Evolutionary conservation across 108 stramenopile species (phyloP), one percentile per base, ranked within the genome.

Genomic region (Bacterosira constricta): DNA sequence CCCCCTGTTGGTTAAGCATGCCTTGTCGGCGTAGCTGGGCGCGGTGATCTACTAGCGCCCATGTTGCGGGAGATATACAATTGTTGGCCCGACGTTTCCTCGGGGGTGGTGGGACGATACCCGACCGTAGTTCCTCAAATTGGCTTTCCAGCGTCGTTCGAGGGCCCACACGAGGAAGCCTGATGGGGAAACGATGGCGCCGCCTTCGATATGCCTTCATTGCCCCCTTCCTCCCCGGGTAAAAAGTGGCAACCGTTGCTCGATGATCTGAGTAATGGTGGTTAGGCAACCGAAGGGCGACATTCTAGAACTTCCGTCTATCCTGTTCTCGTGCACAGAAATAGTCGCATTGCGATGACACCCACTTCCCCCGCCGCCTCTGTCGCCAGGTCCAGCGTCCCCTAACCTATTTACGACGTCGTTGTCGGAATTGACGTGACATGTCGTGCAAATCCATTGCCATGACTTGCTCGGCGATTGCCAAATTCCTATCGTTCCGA

Each of bases 371-470:
- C 18, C 25, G 21, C 46, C 46, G 13, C 42, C 17, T 44, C 42
- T 44, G 42, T 17, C 42, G 42, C 42, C 46, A 47, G 46, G 46
- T 47, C 17, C 46, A 47, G 21, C 46, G 46, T 47, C n/a, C n/a
- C n/a, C n/a, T n/a, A n/a, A n/a, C n/a, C n/a, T n/a, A n/a, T n/a
- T n/a, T n/a, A n/a, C 51, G 26, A 30, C 10, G 12, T 13, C 51
- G 51, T 52, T 52, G 51, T 27, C 4, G 27, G 29, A 52, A 52
- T 27, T 52, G 51, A 27, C 29, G 23, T 13, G 26, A 25, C 51
- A 52, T 3, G 11, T 52, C 51, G 8, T 3, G 2, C 27, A 52
- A 13, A 23, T 23, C 51, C 51, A 52, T 52, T 23, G 51, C 51
- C 25, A 27, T 26, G 13, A 29, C 51, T 26, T 52, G 51, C 5